Evolutionary conservation across 192 early-diverging fungal genomes (phyloP).

Genomic region (Coemansia erecta): DNA sequence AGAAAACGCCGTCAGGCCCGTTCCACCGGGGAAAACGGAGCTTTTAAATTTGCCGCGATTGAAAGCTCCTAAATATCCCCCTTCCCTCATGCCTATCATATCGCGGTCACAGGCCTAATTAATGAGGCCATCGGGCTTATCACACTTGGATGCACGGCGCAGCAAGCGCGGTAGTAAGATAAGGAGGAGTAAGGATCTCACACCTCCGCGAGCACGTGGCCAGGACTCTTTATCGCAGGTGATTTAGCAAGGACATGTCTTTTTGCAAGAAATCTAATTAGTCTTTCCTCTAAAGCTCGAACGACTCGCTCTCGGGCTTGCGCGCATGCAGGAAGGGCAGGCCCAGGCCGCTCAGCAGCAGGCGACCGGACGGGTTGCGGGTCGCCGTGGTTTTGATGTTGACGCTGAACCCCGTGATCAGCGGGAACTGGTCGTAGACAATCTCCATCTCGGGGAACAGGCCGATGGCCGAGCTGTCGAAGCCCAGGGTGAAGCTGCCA

Average conservation of each 20-base stretch:
- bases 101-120: too few species aligned
- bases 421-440: constrained; percentile 90
- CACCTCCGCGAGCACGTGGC: too few species aligned
- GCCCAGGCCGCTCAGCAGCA: constrained; percentile 85
- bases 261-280: neutral
- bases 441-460: constrained; percentile 97
- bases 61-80: neutral
- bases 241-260: neutral
- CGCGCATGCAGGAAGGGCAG: constrained; percentile 70
- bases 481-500: constrained; percentile 81
- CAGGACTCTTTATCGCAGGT: too few species aligned
- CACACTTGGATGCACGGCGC: too few species aligned
- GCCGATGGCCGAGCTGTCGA: constrained; percentile 80
- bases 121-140: too few species aligned
- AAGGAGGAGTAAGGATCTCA: too few species aligned
- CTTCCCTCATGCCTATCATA: neutral
- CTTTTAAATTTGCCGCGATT: constrained; percentile 29
- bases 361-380: constrained; percentile 71
- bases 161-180: too few species aligned
- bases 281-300: constrained; percentile 11
- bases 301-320: constrained; percentile 34
- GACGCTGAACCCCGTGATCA: constrained; percentile 84
- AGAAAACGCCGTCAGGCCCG: too few species aligned
- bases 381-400: constrained; percentile 79
- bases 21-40: constrained; percentile 21